phyloP scores from a whole-genome alignment of 805 yeast genomes.

The Ogataea neopini region DNA sequence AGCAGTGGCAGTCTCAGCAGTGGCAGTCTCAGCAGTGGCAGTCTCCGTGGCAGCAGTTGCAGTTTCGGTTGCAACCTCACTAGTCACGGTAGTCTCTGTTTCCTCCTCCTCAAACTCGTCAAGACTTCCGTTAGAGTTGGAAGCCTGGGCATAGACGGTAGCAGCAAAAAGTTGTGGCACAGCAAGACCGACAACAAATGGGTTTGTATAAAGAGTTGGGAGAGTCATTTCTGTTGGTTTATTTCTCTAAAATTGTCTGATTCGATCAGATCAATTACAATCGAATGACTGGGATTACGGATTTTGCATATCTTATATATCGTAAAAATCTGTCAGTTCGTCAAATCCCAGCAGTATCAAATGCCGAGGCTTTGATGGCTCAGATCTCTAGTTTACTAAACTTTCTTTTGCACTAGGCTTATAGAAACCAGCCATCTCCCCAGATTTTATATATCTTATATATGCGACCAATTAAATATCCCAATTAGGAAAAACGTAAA shows the following conservation, averaged over 20 bases:
- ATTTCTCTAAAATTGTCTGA: neutral
- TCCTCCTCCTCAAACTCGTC: slow-evolving; percentile 13
- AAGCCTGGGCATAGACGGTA: slow-evolving; percentile 8
- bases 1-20: slow-evolving; percentile 12
- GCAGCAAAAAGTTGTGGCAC: slow-evolving; percentile 13
- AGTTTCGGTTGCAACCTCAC: slow-evolving; percentile 3
- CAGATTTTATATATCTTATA: neutral
- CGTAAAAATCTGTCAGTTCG: neutral
- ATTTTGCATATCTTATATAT: neutral
- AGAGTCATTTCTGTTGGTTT: slow-evolving; percentile 6
- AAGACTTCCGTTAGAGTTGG: slow-evolving; percentile 18
- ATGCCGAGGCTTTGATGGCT: slow-evolving; percentile 1
- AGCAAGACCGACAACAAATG: slow-evolving; percentile 14
- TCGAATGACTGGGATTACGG: neutral
- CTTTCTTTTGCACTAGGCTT: slow-evolving; percentile 6
- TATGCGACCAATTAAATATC: slow-evolving; percentile 17
- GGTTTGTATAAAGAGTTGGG: slow-evolving; percentile 14
- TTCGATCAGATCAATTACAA: neutral
- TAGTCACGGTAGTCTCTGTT: slow-evolving; percentile 3
- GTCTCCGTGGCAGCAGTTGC: slow-evolving; percentile 3
- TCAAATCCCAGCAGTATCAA: neutral
- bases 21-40: neutral
- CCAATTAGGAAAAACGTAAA: slow-evolving; percentile 18
- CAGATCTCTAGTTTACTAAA: neutral
- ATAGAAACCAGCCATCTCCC: slow-evolving; percentile 21